A percentile compares a stretch with the other conserved stretches of the same genome.
These are phyloP conservation scores for Lindgomyces ingoldianus DNA, from an alignment of 495 filamentous ascomycete species.

Conservation along the genomic window DNA sequence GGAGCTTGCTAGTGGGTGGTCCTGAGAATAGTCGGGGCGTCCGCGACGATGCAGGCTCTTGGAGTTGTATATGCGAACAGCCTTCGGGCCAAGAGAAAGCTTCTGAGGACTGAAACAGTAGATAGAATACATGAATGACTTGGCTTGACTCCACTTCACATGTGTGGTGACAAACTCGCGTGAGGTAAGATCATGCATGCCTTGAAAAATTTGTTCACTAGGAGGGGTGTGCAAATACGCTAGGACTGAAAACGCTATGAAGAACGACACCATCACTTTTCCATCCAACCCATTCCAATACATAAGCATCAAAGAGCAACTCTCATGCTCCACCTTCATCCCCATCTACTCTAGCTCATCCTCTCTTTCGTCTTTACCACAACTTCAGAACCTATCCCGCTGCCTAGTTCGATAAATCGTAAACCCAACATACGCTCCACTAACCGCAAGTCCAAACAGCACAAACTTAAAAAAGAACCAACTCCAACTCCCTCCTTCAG, in stretches of 20 bases:
- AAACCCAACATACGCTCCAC: slow-evolving; percentile 78
- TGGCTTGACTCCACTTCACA: no score
- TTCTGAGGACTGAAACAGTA: neutral
- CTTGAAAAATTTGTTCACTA: slow-evolving; percentile 9
- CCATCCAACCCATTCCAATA: slow-evolving; percentile 3
- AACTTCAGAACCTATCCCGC: slow-evolving; percentile 78
- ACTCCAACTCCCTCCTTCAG: slow-evolving; percentile 70
- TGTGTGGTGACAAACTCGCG: no score
- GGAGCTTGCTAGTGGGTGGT: neutral
- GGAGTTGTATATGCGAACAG: neutral
- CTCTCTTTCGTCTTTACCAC: neutral
- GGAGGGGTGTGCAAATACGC: slow-evolving; percentile 16
- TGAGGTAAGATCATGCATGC: no score
- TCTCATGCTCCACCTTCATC: neutral
- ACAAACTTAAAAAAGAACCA: slow-evolving; percentile 92
- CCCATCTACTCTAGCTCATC: neutral
- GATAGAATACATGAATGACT: no score
- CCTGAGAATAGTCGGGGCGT: neutral
- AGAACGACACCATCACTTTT: neutral
- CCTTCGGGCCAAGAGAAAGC: neutral
- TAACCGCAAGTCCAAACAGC: slow-evolving; percentile 68
- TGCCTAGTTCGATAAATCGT: slow-evolving; percentile 76
- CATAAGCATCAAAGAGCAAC: neutral
- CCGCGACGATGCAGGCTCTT: neutral
- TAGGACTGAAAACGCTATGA: slow-evolving; percentile 27